phyloP scores from a whole-genome alignment of 495 filamentous ascomycete genomes.

The Neurospora sp. region DNA sequence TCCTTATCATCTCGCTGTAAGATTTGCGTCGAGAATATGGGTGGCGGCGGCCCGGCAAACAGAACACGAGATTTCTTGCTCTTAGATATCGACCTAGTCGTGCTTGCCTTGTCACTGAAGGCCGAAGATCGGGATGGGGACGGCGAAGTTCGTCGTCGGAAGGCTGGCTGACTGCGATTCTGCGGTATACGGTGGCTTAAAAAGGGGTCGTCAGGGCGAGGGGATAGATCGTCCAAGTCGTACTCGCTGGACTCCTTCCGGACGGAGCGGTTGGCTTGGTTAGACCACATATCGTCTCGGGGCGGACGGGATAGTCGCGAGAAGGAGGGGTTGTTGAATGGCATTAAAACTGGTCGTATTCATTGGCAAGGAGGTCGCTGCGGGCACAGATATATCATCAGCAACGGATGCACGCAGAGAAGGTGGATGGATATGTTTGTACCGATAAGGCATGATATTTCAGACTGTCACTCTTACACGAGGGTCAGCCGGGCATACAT shows the following conservation, averaged over 20 bases:
- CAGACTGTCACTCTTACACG: background rate
- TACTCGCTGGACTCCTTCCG: constrained; percentile 32
- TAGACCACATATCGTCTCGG: constrained; percentile 7
- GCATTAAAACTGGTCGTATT: background rate
- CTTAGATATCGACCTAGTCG: constrained; percentile 13
- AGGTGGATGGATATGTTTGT: background rate
- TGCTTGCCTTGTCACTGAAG: constrained; percentile 13
- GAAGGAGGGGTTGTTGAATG: constrained; percentile 13
- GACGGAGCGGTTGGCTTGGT: constrained; percentile 10
- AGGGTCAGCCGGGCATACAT: background rate
- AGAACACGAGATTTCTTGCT: constrained; percentile 11
- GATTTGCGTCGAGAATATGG: constrained; percentile 19
- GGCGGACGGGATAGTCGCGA: constrained; percentile 17
- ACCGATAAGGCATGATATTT: background rate
- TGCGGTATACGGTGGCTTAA: constrained; percentile 8
- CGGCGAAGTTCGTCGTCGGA: constrained; percentile 1
- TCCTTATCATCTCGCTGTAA: constrained; percentile 25
- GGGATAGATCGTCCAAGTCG: constrained; percentile 32
- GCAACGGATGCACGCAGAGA: background rate
- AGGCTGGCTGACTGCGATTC: background rate
- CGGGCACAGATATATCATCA: background rate
- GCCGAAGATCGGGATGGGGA: constrained; percentile 3
- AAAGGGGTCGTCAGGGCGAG: constrained; percentile 27
- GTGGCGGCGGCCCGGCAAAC: constrained; percentile 26
- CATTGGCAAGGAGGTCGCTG: background rate